These are phyloP conservation scores for Trametes cubensis DNA, from an alignment of 768 basidiomycete genomes.

Conservation along the genomic window DNA sequence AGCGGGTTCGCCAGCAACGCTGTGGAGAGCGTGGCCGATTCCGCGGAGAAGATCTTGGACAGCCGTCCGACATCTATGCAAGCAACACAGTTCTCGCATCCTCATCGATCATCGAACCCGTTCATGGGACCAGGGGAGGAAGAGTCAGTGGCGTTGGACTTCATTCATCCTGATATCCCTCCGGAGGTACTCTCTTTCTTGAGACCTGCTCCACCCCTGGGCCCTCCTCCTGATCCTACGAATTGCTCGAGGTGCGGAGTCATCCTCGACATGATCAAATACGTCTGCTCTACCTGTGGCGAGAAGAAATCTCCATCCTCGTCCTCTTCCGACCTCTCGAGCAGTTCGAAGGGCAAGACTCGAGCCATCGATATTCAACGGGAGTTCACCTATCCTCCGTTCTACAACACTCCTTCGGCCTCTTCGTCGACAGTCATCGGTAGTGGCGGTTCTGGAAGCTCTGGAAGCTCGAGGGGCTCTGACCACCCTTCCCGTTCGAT, in stretches of 20 bases:
- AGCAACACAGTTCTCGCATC: slow-evolving; percentile 27
- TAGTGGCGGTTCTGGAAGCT: slow-evolving; percentile 17
- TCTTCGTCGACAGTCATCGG: slow-evolving; percentile 32
- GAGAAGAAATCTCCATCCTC: slow-evolving; percentile 57
- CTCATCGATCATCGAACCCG: slow-evolving; percentile 22
- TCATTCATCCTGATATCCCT: slow-evolving; percentile 44
- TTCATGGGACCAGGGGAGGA: slow-evolving; percentile 25
- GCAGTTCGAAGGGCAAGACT: slow-evolving; percentile 53
- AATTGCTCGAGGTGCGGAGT: slow-evolving; percentile 83
- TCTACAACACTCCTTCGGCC: slow-evolving; percentile 22
- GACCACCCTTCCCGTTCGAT: slow-evolving; percentile 17
- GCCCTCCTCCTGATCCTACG: slow-evolving; percentile 69
- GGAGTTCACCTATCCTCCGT: slow-evolving; percentile 24
- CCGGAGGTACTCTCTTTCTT: slow-evolving; percentile 51
- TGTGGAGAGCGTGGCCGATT: slow-evolving; percentile 14
- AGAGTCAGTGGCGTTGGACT: slow-evolving; percentile 23
- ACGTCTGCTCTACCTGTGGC: slow-evolving; percentile 88
- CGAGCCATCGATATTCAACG: slow-evolving; percentile 37
- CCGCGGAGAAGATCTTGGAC: slow-evolving; percentile 33
- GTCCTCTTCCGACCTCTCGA: slow-evolving; percentile 24
- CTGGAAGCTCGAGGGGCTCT: slow-evolving; percentile 13
- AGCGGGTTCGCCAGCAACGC: slow-evolving; percentile 35
- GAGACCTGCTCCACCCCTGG: slow-evolving; percentile 53
- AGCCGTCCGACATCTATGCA: slow-evolving; percentile 69
- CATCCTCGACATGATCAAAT: slow-evolving; percentile 78